Evolutionary conservation across 164 flowering plant species (phyloP), one percentile per base, ranked within the genome.

Genomic region (Vitis rupestris): DNA sequence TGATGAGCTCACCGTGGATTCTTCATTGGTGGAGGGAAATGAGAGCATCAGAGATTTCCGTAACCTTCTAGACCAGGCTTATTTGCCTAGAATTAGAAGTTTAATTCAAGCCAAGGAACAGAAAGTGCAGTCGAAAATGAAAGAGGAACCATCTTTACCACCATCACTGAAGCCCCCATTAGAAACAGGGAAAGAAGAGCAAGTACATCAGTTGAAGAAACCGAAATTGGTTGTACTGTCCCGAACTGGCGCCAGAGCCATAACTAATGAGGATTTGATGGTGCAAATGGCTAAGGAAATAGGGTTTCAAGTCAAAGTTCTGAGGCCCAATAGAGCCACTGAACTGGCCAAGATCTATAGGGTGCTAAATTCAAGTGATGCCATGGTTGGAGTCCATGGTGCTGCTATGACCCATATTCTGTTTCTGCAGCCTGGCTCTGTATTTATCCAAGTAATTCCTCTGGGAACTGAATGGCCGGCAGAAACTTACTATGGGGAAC

Each of bases 341-440:
- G 97, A 94, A 76, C 68, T 94, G 62, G 97, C 97, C 9, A 94
- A 78, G 77, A 82, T 85, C 10, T 94, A 91, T 58, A 64, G 87
- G n/a, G 85, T 30, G 7, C 83, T 94, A 11, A 94, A 93, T 68
- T 76, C 88, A n/a, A 87, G 97, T 59, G 89, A 92, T 68, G 91
- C 74, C 4, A 82, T 94, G 97, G 31, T 94, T n/a, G 99, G 99
- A 23, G 97, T 92, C 19, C 99, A 94, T 73, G 97, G 97, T 15
- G 99, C 99, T 4, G 97, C 99, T 62, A 88, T 94, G 99, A 92
- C 97, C 11, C 97, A 94, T 79, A 84, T 91, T 64, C 78, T 94
- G 10, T 94, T 92, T 75, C 76, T 91, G 88, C 88, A 67, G 68
- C 99, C 99, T 13, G 85, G 87, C 3, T 67, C 85, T 44, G 89